These are phyloP conservation scores for Wallacemonas rigidus DNA, from an alignment of 208 protist genomes.

Conservation along the genomic window DNA sequence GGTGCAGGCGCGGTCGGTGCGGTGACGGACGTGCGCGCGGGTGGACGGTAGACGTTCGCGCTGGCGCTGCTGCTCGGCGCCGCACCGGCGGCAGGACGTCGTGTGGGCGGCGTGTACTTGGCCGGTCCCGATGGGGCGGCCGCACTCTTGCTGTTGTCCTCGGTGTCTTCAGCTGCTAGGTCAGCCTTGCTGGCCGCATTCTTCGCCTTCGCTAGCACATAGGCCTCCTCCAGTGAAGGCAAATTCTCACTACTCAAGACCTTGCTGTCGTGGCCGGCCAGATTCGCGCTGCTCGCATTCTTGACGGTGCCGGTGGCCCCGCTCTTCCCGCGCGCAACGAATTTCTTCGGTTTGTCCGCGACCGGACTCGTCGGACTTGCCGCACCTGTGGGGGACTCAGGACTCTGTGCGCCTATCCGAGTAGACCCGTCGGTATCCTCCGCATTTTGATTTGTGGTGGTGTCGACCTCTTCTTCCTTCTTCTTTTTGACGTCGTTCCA, in stretches of 20 bases:
- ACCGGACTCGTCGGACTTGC: neutral
- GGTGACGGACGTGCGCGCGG: neutral
- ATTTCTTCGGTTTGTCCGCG: constrained; percentile 54
- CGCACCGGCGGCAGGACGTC: neutral
- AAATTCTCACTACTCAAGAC: constrained; percentile 49
- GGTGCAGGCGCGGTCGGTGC: constrained; percentile 6
- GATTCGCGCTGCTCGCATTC: constrained; percentile 13
- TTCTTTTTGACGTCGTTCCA: constrained; percentile 45
- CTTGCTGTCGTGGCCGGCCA: constrained; percentile 18
- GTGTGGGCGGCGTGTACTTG: constrained; percentile 10
- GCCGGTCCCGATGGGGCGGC: neutral
- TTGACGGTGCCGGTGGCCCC: constrained; percentile 57
- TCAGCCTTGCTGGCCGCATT: constrained; percentile 19
- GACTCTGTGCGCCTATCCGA: neutral
- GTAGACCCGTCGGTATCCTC: constrained; percentile 12
- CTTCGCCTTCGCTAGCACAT: constrained; percentile 24
- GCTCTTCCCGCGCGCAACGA: constrained; percentile 69
- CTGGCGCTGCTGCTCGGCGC: neutral
- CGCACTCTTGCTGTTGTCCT: neutral
- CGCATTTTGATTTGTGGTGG: constrained; percentile 5
- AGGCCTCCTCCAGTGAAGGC: constrained; percentile 65
- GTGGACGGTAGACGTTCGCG: constrained; percentile 1
- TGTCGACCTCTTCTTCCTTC: constrained; percentile 26
- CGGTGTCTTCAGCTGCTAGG: neutral
- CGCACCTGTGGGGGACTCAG: neutral